These are phyloP conservation scores for Babesia sp. DNA, from an alignment of 169 alveolate genomes.

Conservation along the genomic window DNA sequence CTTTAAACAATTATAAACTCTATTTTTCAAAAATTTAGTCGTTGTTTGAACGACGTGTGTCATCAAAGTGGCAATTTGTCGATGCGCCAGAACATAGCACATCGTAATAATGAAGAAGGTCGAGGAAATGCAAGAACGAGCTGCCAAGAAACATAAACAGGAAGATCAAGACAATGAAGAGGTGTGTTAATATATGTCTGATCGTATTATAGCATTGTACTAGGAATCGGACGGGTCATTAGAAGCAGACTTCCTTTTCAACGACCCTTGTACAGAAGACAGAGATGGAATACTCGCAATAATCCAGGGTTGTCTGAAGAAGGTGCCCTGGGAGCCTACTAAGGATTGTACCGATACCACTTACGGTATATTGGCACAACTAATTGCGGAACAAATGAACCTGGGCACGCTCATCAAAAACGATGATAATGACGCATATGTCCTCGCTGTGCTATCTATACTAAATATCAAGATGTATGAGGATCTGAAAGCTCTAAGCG, in stretches of 20 bases:
- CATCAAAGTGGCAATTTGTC: too few species aligned
- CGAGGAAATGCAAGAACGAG: conserved; percentile 16
- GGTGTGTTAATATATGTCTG: conserved; percentile 1
- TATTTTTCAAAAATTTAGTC: too few species aligned
- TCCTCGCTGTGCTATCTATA: conserved; percentile 55
- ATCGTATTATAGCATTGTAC: too few species aligned
- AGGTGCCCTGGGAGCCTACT: conserved; percentile 56
- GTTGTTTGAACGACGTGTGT: too few species aligned
- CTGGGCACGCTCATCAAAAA: conserved; percentile 53
- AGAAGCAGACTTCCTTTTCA: conserved; percentile 62
- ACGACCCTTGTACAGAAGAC: conserved; percentile 54
- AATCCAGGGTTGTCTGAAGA: conserved; percentile 44
- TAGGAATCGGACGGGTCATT: conserved; percentile 21
- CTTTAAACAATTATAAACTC: too few species aligned
- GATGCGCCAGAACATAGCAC: not conserved
- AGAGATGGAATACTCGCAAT: conserved; percentile 43
- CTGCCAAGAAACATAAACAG: conserved; percentile 4
- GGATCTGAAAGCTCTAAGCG: conserved; percentile 20
- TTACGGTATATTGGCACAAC: conserved; percentile 23
- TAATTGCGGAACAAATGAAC: conserved; percentile 50
- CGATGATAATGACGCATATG: conserved; percentile 34
- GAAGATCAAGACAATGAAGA: not conserved
- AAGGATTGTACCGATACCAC: conserved; percentile 15
- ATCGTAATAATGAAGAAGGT: not conserved
- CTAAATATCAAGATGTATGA: conserved; percentile 42